Conservation (phyloP, 352 stramenopile species). For the Globisporangium polare region DNA sequence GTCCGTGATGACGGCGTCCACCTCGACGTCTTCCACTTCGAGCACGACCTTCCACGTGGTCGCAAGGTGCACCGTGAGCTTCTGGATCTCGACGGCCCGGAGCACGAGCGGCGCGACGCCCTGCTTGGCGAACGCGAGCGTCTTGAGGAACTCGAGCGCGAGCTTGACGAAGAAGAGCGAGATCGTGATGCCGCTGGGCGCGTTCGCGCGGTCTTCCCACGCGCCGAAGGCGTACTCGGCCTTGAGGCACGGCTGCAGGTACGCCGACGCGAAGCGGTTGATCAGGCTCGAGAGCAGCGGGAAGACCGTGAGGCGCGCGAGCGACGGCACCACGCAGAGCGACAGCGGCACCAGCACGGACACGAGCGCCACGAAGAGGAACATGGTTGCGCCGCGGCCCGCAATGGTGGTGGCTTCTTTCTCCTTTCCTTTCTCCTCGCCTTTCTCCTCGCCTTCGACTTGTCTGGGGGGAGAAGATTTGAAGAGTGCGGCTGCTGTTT, state of each 20-base stretch:
- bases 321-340: conserved; percentile 53
- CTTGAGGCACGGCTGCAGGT: conserved; percentile 46
- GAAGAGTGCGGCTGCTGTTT: neutral
- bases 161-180: conserved; percentile 54
- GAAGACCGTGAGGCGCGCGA: conserved; percentile 57
- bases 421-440: conserved; percentile 6
- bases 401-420: neutral
- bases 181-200: conserved; percentile 42
- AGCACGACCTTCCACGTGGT: conserved; percentile 55
- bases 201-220: conserved; percentile 29
- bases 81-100: conserved; percentile 31
- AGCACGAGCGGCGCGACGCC: conserved; percentile 45
- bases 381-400: conserved; percentile 17
- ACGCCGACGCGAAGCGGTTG: conserved; percentile 46
- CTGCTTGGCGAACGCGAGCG: conserved; percentile 55
- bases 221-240: conserved; percentile 49
- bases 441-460: conserved; percentile 11
- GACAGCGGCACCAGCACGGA: conserved; percentile 57
- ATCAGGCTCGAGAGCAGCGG: conserved; percentile 50
- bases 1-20: conserved; percentile 41
- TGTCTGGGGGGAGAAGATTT: neutral
- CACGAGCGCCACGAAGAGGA: conserved; percentile 44
- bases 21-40: conserved; percentile 39
- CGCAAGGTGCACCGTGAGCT: conserved; percentile 42
- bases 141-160: conserved; percentile 45